Base-by-base conservation (phyloP, 768 basidiomycete genomes). In the Boletellus ananiceps region DNA sequence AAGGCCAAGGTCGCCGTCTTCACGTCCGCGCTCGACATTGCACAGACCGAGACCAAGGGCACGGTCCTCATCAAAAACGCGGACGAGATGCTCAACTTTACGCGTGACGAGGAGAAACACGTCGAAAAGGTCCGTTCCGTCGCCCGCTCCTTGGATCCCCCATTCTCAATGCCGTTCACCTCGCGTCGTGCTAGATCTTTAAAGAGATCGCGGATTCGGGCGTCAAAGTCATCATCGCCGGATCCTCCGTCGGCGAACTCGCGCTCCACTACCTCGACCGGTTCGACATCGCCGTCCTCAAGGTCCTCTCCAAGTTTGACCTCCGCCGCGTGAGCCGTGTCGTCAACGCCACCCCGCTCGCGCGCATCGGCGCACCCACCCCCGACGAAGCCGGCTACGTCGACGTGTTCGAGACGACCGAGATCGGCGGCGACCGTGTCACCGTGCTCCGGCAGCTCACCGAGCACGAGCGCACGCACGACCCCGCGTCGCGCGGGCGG, bases 11-110 rank as follows among this genome's bases (percentile, higher is more conserved):
- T 99, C 31, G 95, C 88, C 3, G 89, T 99, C 49, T 99, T 87
- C 73, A 98, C 95, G 0, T 89, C 83, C 54, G 86, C 89, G 1
- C 76, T 99, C 51, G 96, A 98, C 64, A 81, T 91, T 49, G 82
- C 94, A 3, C 95, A 98, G 70, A 98, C 96, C 5, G 96, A 99
- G 70, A 99, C 96, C 15, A 99, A 99, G 68, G 96, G 96, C 44
- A 99, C 96, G 8, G 96, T 98, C 11, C 78, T 99, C 40, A 80
- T 99, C 59, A 91, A 93, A 67, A 97, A 82, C 65, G 91, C 93
- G 8, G 86, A 95, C 40, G 95, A 99, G 66, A 89, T 99, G 83
- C 78, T 99, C 56, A 93, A 96, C 73, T 99, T 99, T 62, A 93
- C 94, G 0, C 76, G 81, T 3, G 96, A 93, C 15, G 96, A 99